A percentile compares a stretch with the other conserved stretches of the same genome.
These are phyloP conservation scores for Entoloma clypeatum DNA, from an alignment of 1,284 basidiomycete genomes.

Conservation along the genomic window DNA sequence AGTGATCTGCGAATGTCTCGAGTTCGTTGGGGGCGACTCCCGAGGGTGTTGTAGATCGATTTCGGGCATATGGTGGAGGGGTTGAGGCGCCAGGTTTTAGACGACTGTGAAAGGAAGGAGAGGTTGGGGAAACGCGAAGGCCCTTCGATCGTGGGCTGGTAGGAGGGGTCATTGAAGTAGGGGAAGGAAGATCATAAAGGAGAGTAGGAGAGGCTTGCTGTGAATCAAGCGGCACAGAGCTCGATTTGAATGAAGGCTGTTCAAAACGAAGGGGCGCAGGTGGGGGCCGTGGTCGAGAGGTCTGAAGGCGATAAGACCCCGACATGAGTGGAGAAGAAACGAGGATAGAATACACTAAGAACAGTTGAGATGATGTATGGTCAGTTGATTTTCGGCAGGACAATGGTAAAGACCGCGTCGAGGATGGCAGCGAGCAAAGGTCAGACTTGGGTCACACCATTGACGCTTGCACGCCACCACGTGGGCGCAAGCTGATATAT, in stretches of 20 bases:
- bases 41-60: slow-evolving; percentile 62
- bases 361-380: slow-evolving; percentile 1
- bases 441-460: slow-evolving; percentile 9
- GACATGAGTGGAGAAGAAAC: slow-evolving; percentile 39
- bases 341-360: slow-evolving; percentile 8
- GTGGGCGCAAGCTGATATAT: too few relatives aligned
- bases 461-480: slow-evolving; percentile 11
- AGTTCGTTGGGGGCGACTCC: slow-evolving; percentile 57
- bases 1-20: slow-evolving; percentile 68
- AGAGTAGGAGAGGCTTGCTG: slow-evolving; percentile 50
- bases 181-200: slow-evolving; percentile 73
- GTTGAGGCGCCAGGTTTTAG: slow-evolving; percentile 49
- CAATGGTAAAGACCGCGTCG: slow-evolving; percentile 11
- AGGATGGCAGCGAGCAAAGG: slow-evolving; percentile 15
- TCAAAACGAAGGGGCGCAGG: slow-evolving; percentile 59
- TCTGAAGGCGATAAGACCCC: slow-evolving; percentile 58
- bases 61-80: slow-evolving; percentile 51
- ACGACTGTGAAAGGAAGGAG: slow-evolving; percentile 53
- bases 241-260: slow-evolving; percentile 43
- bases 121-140: slow-evolving; percentile 47
- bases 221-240: slow-evolving; percentile 38
- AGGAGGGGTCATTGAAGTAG: slow-evolving; percentile 48
- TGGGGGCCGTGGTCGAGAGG: slow-evolving; percentile 57
- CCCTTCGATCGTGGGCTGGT: slow-evolving; percentile 41
- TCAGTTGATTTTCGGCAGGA: slow-evolving; percentile 1